These are phyloP conservation scores for Protomyces inouyei DNA, from an alignment of 1,139 yeast species.

Conservation along the genomic window DNA sequence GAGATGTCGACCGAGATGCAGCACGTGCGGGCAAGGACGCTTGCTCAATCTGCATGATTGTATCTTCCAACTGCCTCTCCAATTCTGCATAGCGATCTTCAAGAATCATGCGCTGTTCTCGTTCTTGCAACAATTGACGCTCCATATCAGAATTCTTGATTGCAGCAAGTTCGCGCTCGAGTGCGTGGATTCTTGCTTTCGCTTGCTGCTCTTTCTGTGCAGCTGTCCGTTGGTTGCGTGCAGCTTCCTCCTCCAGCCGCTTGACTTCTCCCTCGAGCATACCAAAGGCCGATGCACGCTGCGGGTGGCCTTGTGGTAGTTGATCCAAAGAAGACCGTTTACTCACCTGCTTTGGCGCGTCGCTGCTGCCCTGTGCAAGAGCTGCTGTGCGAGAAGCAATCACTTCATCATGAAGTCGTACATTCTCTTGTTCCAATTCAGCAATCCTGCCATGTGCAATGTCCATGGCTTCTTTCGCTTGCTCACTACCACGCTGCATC, in stretches of 20 bases:
- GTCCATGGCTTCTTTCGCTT: constrained; percentile 21
- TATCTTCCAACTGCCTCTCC: constrained; percentile 2
- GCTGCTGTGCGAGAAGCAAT: not conserved
- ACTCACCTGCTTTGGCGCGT: not conserved
- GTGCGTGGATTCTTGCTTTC: not conserved
- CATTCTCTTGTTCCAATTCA: constrained; percentile 15
- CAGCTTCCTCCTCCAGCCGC: constrained; percentile 12
- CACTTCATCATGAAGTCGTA: not conserved
- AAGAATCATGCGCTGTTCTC: not conserved
- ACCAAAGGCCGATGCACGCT: constrained; percentile 17
- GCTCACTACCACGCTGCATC: constrained; percentile 5
- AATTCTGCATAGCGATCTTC: not conserved
- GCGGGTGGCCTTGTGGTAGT: constrained; percentile 23
- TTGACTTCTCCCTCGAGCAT: constrained; percentile 22
- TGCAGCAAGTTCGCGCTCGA: not conserved
- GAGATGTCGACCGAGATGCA: not conserved
- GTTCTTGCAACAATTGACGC: not conserved
- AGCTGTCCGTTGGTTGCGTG: not conserved
- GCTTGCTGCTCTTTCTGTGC: not conserved
- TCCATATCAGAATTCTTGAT: not conserved
- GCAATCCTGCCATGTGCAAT: constrained; percentile 5
- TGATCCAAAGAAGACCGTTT: not conserved
- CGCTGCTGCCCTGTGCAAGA: not conserved
- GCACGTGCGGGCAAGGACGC: not conserved
- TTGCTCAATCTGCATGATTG: not conserved